phyloP scores from a whole-genome alignment of 139 green algal species.

The Picochlorum sp. region DNA sequence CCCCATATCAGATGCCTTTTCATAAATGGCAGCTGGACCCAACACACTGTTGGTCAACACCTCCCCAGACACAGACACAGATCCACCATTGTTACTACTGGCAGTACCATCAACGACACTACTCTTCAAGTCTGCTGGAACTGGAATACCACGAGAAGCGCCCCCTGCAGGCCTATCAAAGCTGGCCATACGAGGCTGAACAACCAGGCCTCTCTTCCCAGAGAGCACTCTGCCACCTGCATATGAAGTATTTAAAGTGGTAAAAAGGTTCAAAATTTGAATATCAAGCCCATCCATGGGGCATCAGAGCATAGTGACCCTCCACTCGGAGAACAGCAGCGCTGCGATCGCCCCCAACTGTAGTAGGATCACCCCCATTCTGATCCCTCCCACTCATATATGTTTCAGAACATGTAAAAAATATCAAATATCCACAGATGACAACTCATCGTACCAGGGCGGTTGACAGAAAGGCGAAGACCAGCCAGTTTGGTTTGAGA shows the following conservation, averaged over 20 bases:
- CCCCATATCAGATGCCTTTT: conserved; percentile 15
- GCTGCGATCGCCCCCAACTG: too few species aligned
- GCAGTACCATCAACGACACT: neutral
- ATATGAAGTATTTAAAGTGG: too few species aligned
- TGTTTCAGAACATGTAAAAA: neutral
- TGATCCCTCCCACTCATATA: too few species aligned
- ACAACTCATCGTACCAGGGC: neutral
- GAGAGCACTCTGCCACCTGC: too few species aligned
- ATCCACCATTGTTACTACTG: neutral
- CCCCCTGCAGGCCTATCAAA: conserved; percentile 11
- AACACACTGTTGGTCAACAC: conserved; percentile 5
- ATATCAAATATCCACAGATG: neutral
- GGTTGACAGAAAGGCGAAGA: neutral
- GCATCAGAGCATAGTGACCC: too few species aligned
- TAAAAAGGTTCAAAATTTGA: too few species aligned
- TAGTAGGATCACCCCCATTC: too few species aligned
- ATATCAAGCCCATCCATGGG: too few species aligned
- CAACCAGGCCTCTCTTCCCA: too few species aligned
- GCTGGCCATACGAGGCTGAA: neutral
- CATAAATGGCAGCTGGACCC: conserved; percentile 10
- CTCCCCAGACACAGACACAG: neutral
- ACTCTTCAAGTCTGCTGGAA: neutral
- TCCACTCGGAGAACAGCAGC: too few species aligned
- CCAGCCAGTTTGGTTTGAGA: neutral
- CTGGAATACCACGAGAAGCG: conserved; percentile 6